Conservation (phyloP, 805 yeast species). For the Wickerhamiella qilinensis region DNA sequence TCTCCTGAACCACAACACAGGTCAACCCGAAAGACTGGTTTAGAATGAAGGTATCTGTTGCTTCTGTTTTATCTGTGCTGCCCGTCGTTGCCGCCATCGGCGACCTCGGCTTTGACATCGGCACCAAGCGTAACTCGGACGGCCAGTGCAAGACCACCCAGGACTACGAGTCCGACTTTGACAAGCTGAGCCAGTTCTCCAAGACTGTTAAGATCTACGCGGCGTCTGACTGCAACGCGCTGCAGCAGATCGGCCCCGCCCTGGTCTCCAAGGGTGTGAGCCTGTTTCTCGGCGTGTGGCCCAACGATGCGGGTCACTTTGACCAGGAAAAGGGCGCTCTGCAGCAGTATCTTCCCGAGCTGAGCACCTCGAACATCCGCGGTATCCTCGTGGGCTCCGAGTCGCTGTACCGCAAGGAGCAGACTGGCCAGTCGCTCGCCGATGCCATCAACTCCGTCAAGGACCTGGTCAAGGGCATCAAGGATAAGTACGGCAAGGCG, state of each 20-base stretch:
- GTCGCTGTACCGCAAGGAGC: conserved; percentile 80
- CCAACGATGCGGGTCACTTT: conserved; percentile 70
- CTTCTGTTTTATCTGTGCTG: conserved; percentile 27
- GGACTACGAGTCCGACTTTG: conserved; percentile 59
- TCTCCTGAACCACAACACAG: not conserved
- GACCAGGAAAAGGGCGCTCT: conserved; percentile 61
- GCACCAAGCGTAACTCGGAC: conserved; percentile 62
- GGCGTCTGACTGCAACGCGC: conserved; percentile 84
- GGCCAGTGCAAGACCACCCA: conserved; percentile 51
- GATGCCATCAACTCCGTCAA: conserved; percentile 46
- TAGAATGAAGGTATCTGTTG: conserved; percentile 23
- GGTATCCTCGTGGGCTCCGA: conserved; percentile 88
- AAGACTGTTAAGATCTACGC: conserved; percentile 71
- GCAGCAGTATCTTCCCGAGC: conserved; percentile 47
- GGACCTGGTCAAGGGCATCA: conserved; percentile 39
- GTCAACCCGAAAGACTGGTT: too few species aligned
- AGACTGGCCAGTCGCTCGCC: conserved; percentile 64
- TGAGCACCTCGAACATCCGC: conserved; percentile 45
- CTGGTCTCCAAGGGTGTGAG: conserved; percentile 64
- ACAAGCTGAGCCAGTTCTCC: conserved; percentile 40
- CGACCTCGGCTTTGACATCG: conserved; percentile 70
- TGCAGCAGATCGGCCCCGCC: conserved; percentile 73
- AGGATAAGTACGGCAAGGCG: conserved; percentile 68
- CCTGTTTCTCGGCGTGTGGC: conserved; percentile 82
- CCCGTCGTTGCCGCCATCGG: conserved; percentile 43